phyloP scores from a whole-genome alignment of 805 yeast species.

The Candida parachauliodes region DNA sequence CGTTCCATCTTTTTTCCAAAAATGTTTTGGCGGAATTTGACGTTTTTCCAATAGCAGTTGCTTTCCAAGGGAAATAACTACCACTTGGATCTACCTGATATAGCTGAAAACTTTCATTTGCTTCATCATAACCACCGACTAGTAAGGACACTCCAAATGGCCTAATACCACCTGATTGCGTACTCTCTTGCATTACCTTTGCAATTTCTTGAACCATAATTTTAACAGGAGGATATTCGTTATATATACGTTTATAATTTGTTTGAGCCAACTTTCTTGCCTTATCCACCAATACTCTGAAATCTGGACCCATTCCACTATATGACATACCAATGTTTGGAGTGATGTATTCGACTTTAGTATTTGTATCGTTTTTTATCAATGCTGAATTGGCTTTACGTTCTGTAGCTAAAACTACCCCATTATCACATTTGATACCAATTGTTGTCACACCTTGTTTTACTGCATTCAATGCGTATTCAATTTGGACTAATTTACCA shows the following conservation, averaged over 20 bases:
- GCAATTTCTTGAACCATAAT: constrained; percentile 93
- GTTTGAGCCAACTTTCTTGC: constrained; percentile 93
- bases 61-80: constrained; percentile 98
- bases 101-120: constrained; percentile 62
- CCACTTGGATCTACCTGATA: constrained; percentile 99
- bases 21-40: constrained; percentile 96
- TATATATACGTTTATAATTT: constrained; percentile 85
- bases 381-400: constrained; percentile 81
- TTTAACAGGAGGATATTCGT: constrained; percentile 96
- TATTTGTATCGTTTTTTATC: constrained; percentile 66
- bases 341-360: constrained; percentile 79
- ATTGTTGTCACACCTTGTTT: constrained; percentile 96
- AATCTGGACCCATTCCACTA: constrained; percentile 99
- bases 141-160: constrained; percentile 96
- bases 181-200: constrained; percentile 96
- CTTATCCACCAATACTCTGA: constrained; percentile 88
- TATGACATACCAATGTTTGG: constrained; percentile 97
- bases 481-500: constrained; percentile 97
- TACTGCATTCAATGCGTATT: constrained; percentile 95
- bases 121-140: constrained; percentile 91
- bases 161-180: constrained; percentile 97
- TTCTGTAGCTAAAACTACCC: constrained; percentile 95
- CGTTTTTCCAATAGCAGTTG: constrained; percentile 97
- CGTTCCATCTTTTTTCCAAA: constrained; percentile 97
- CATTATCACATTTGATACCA: constrained; percentile 92